Base-by-base conservation (phyloP, 176 grass and related monocot species). In the Thalia dealbata region DNA sequence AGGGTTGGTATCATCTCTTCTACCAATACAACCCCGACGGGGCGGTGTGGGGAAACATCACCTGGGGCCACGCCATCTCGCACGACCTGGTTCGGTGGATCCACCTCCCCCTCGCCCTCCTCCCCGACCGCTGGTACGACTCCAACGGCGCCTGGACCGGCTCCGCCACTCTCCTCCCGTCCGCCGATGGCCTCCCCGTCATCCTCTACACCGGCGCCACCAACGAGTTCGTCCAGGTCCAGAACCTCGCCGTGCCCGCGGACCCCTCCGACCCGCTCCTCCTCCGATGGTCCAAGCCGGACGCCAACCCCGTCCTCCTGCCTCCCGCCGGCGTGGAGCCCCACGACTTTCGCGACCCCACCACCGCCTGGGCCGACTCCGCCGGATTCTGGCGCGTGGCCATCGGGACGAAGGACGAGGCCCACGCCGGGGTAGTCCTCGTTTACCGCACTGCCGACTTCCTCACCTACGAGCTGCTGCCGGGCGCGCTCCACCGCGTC, bases 11-110 rank as follows among this genome's bases (percentile, higher is more conserved):
- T 23, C 73, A 75, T 48, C 25, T 75, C 3, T 75, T 75, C 7
- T 75, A 64, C 55, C 73, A 75, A 38, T 75, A 75, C 73, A 75
- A 75, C 58, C 73, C 73, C 21, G 38, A 18, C n/a, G 35, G 56
- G 1, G n/a, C 73, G 3, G 73, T 63, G 2, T 75, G 73, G 73
- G 73, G 73, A 0, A 63, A 50, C n/a, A 75, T 75, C 55, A 14
- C 58, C 22, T 75, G 73, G 73, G 73, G 56, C 41, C 73, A 75
- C 23, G 35, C 73, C 7, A 22, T 75, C 1, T 75, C 73, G 18
- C 38, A 38, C 19, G 73, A 75, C 24, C 73, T 75, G 5, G 23
- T 75, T 8, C 56, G 23, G 3, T 75, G 73, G 73, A n/a, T 45
- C n/a, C 56, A 61, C 58, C 73, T 75, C 22, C 56, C 56, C n/a